Conservation (phyloP, 2,329 filamentous ascomycete genomes). For the Aspergillus costaricaensis region DNA sequence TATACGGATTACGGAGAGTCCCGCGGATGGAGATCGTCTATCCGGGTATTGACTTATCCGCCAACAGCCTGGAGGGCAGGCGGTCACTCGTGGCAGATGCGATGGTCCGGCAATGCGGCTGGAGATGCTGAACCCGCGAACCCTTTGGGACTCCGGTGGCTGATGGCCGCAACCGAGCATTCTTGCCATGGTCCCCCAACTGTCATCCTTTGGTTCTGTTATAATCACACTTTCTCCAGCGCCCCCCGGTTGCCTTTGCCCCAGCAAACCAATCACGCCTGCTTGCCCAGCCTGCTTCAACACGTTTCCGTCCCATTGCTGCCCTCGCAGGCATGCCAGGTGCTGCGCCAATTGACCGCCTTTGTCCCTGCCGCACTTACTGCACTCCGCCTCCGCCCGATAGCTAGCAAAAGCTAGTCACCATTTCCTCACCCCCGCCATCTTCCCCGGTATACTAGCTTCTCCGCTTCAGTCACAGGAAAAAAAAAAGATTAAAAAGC, state of each 20-base stretch:
- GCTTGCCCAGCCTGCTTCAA: not conserved
- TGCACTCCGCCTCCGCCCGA: not conserved
- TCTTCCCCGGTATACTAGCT: conserved; percentile 2
- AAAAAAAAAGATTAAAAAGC: no score
- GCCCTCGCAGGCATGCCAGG: not conserved
- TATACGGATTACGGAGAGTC: not conserved
- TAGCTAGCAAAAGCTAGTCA: not conserved
- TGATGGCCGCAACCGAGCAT: conserved; percentile 1
- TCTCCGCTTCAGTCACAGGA: not conserved
- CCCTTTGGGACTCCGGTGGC: conserved; percentile 1
- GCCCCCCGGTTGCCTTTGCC: not conserved
- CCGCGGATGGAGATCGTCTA: not conserved
- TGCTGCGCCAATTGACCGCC: conserved; percentile 5
- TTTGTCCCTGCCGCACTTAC: not conserved
- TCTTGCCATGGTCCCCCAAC: not conserved
- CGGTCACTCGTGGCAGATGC: not conserved
- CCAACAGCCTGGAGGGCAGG: not conserved
- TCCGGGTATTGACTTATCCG: not conserved
- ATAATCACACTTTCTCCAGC: conserved; percentile 2
- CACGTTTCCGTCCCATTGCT: not conserved
- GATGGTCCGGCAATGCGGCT: not conserved
- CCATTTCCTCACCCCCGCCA: not conserved
- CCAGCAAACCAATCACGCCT: not conserved
- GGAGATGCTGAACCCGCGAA: not conserved
- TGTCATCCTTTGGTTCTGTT: not conserved